Evolutionary conservation across 2,329 filamentous ascomycete genomes (phyloP), one percentile per base, ranked within the genome.

Genomic region (Eutypa lata): DNA sequence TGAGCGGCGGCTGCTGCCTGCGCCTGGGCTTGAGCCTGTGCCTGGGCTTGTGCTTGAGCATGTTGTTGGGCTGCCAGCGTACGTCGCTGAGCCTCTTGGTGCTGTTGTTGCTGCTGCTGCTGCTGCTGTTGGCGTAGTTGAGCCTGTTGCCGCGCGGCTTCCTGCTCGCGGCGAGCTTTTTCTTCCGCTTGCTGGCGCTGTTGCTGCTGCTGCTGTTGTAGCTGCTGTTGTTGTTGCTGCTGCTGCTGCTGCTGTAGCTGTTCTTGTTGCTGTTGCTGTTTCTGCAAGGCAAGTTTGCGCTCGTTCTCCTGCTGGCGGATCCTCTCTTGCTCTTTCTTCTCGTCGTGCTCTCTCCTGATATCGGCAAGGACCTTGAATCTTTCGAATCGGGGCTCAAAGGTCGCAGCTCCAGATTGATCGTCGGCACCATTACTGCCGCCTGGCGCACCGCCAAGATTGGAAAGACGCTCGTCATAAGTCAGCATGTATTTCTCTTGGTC

Each of bases 401-500:
- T 81, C n/a, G 84, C 80, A 6, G 81, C 80, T 19, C 84, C 87
- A 37, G 84, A 83, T 57, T 90, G 85, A 19, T 81, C 84, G 54
- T 89, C 87, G n/a, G 82, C 71, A 51, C 85, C 82, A 33, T 81
- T 80, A 13, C 77, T 73, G 2, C 79, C 79, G 53, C 81, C 78
- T 54, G 84, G 80, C 7, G 80, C 80, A 40, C 79, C 76, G 3
- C 81, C 78, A 14, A 77, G 76, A 40, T 77, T 81, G 1, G 87
- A 78, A 54, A 91, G 80, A 6, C 91, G 83, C 62, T 97, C 93
- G 65, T 99, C 94, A 72, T 92, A 84, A 21, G 90, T 87, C 48
- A 97, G 86, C 91, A 99, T 94, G 61, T 91, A 95, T 46, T 91
- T 84, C 71, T 99, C 92, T 58, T 91, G 86, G 54, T 91, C 90